Evolutionary conservation across 208 protist species (phyloP), one percentile per base, ranked within the genome.

Genomic region (Blastocrithidia nonstop): DNA sequence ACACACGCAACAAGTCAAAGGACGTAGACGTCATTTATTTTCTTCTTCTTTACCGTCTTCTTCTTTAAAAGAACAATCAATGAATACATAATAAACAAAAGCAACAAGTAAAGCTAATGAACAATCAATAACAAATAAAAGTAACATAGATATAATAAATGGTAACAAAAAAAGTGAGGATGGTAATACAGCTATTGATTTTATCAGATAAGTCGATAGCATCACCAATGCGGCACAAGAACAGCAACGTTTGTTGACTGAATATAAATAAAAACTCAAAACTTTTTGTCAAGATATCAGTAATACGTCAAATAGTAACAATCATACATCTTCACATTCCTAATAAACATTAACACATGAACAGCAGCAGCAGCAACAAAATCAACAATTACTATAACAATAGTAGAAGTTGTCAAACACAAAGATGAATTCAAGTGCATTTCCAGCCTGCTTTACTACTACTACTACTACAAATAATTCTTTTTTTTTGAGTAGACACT

Each of bases 1-100:
- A 7, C 44, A 49, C 20, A 11, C 23, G 19, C 35, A 59, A n/a
- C 49, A 49, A 39, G 42, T 50, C 19, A 11, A 35, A n/a, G 11
- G 29, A 35, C 29, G 29, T 15, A 11, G 29, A 15, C 29, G n/a
- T 11, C 29, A n/a, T n/a, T 11, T 11, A 11, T 15, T 35, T 11
- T 35, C 29, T n/a, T 35, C n/a, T n/a, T 35, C n/a, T n/a, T 11
- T n/a, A n/a, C 29, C 29, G 29, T 35, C 29, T n/a, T 35, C n/a
- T n/a, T 35, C n/a, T n/a, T 11, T n/a, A n/a, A 11, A 11, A n/a
- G 11, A 11, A 22, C 6, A 15, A 19, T 17, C 6, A 24, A n/a
- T 11, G 33, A 8, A 35, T 6, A 6, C 33, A 33, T 24, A 33
- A 5, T 22, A 32, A 11, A 19, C 45, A 40, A 23, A 13, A 19